Evolutionary conservation across 257 asterid genomes (phyloP).

Genomic region (Solanum bulbocastanum): DNA sequence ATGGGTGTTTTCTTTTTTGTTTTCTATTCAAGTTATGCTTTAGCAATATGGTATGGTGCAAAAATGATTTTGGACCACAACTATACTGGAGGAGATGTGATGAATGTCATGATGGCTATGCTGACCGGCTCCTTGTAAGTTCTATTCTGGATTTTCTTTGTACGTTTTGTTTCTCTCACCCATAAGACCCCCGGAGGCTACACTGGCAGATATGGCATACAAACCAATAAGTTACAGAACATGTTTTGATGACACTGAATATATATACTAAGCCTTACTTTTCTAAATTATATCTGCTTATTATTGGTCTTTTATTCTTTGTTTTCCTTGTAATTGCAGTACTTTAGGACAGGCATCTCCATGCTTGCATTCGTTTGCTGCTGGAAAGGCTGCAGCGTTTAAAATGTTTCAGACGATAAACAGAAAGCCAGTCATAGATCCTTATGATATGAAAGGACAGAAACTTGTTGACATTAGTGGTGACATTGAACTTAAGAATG

Average conservation of each 20-base stretch:
- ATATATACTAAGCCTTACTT: background rate
- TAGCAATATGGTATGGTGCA: slow-evolving; percentile 76
- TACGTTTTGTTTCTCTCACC: background rate
- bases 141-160: background rate
- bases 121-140: slow-evolving; percentile 67
- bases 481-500: slow-evolving; percentile 49
- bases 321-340: slow-evolving; percentile 16
- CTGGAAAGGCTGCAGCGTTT: slow-evolving; percentile 75
- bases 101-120: slow-evolving; percentile 51
- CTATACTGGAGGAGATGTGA: slow-evolving; percentile 52
- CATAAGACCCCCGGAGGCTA: background rate
- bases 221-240: background rate
- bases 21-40: slow-evolving; percentile 59
- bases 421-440: slow-evolving; percentile 56
- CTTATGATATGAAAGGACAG: slow-evolving; percentile 49
- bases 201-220: background rate
- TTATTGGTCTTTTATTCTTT: background rate
- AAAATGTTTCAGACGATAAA: slow-evolving; percentile 68
- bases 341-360: slow-evolving; percentile 75
- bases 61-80: slow-evolving; percentile 46
- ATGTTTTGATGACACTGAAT: background rate
- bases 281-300: background rate
- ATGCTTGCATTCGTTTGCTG: slow-evolving; percentile 64
- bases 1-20: slow-evolving; percentile 55
- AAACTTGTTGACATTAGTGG: slow-evolving; percentile 43